A percentile compares a stretch with the other conserved stretches of the same genome.
Evolutionary conservation across 495 filamentous ascomycete species (phyloP).

Genomic region (Penicillium argentinense): DNA sequence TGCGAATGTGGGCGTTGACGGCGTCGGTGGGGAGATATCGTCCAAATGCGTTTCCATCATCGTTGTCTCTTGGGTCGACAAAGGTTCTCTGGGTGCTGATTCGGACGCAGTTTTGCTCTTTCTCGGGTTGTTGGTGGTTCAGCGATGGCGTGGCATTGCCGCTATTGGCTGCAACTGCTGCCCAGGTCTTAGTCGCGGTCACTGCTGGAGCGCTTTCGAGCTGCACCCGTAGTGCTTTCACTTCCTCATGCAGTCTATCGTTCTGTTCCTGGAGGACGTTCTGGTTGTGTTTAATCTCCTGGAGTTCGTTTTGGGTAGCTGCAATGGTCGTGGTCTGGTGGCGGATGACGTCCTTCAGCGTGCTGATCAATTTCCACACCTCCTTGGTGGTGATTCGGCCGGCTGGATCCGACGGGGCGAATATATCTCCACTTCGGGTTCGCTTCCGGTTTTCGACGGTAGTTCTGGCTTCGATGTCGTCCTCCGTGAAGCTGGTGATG

Average conservation of each 20-base stretch:
- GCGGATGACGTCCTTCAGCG: conserved; percentile 9
- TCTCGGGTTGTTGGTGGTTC: conserved; percentile 10
- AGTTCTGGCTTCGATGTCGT: conserved; percentile 4
- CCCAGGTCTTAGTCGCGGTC: conserved; percentile 9
- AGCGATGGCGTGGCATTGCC: not conserved
- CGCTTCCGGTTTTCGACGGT: too few species aligned
- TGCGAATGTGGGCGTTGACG: conserved; percentile 18
- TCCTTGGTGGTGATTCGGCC: conserved; percentile 20
- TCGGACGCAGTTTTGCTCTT: conserved; percentile 11
- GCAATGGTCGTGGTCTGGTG: too few species aligned
- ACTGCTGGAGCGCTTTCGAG: conserved; percentile 5
- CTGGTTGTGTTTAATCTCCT: too few species aligned
- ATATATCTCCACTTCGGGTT: too few species aligned
- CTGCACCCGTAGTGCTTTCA: conserved; percentile 12
- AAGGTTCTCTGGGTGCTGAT: conserved; percentile 21
- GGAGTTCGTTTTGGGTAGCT: too few species aligned
- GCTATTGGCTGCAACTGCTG: conserved; percentile 1
- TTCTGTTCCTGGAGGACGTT: too few species aligned
- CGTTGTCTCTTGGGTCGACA: conserved; percentile 19
- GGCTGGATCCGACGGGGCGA: conserved; percentile 1
- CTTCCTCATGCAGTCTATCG: conserved; percentile 16
- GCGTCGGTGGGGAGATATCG: conserved; percentile 20
- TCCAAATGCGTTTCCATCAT: conserved; percentile 17
- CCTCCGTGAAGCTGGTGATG: conserved; percentile 4
- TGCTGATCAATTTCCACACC: conserved; percentile 19